A percentile compares a stretch with the other conserved stretches of the same genome.
Evolutionary conservation across 495 filamentous ascomycete genomes (phyloP).

Genomic region (Neurospora discreta): DNA sequence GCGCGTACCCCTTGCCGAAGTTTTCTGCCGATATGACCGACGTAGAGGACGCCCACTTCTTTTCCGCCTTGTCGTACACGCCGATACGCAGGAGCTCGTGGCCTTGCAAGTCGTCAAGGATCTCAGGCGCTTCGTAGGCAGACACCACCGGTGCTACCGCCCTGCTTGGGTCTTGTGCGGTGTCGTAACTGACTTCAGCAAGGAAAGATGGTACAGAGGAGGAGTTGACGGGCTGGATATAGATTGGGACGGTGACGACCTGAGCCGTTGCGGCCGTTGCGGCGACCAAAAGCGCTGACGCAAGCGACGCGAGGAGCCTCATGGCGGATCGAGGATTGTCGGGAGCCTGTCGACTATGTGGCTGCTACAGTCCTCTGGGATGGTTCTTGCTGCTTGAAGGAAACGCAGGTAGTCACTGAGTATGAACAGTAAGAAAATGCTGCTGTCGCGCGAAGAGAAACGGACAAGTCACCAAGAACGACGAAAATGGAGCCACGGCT

Average conservation of each 20-base stretch:
- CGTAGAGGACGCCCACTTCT: slow-evolving; percentile 36
- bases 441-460: not conserved
- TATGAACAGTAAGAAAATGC: not conserved
- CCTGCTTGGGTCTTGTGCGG: slow-evolving; percentile 4
- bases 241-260: slow-evolving; percentile 27
- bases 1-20: slow-evolving; percentile 43
- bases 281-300: slow-evolving; percentile 21
- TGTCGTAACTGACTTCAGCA: slow-evolving; percentile 37
- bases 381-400: not conserved
- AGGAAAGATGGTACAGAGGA: slow-evolving; percentile 27
- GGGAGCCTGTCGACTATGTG: not conserved
- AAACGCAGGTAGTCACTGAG: not conserved
- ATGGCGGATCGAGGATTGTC: not conserved
- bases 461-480: not conserved
- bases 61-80: slow-evolving; percentile 29
- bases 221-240: slow-evolving; percentile 31
- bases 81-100: slow-evolving; percentile 37
- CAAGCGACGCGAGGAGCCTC: not conserved
- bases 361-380: not conserved
- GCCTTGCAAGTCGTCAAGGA: slow-evolving; percentile 20
- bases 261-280: slow-evolving; percentile 10
- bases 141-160: slow-evolving; percentile 21
- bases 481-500: not conserved
- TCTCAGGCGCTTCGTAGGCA: slow-evolving; percentile 37
- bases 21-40: slow-evolving; percentile 35